Evolutionary conservation across 257 asterid genomes (phyloP), one percentile per base, ranked within the genome.

Genomic region (Rehmannia glutinosa): DNA sequence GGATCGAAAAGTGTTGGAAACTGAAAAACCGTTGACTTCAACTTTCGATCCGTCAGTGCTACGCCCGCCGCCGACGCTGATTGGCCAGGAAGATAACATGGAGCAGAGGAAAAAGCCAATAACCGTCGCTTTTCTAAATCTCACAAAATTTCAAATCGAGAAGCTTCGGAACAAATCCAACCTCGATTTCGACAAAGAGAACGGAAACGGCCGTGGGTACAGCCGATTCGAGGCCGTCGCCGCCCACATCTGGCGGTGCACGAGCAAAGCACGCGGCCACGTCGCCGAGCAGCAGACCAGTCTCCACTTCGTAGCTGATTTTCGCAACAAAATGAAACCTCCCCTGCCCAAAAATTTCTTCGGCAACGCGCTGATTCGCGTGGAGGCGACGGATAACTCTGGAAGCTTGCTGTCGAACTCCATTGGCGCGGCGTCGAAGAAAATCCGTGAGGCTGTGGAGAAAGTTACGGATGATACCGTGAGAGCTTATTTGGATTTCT

Each of bases 171-270:
- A 69, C 71, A 79, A 72, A n/a, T 81, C 83, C 17, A 82, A 71
- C 56, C 19, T 73, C 23, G 85, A 77, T 13, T 39, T 53, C 61
- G 57, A 50, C 49, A 19, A 4, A 4, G 46, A 5, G 4, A 9
- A 2, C 68, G 38, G 12, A n/a, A n/a, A n/a, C 59, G 49, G 77
- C 38, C 82, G 85, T 16, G 81, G 81, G 12, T 82, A 70, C 64
- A 88, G 87, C 80, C 70, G 95, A 1, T 91, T 84, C 47, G 96
- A 88, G 75, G 81, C 86, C 24, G 80, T 90, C 6, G 96, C 89
- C 0, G 97, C 97, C 11, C 97, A 91, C 59, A 75, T 88, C 19
- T 91, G 97, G 97, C 89, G 96, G 24, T 81, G 89, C 67, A 77
- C 88, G 0, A 81, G 96, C 86, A 82, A 78, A 30, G 89, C 96